phyloP scores from a whole-genome alignment of 345 rosid species.

The Xanthoceras sorbifolium region DNA sequence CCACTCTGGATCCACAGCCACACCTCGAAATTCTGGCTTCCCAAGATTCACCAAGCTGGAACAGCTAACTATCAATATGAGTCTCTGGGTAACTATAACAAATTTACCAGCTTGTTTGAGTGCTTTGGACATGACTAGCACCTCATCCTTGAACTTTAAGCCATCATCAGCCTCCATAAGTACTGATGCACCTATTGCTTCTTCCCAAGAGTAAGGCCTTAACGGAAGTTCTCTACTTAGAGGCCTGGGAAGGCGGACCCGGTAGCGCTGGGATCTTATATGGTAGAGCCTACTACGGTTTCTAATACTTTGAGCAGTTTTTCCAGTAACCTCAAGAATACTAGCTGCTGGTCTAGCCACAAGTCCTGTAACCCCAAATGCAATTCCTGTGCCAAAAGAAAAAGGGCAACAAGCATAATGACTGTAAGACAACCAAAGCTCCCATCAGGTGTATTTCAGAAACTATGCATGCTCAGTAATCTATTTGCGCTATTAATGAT shows the following conservation, averaged over 20 bases:
- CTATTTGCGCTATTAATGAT: neutral
- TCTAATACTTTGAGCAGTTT: constrained; percentile 93
- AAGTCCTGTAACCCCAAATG: constrained; percentile 87
- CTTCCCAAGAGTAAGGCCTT: constrained; percentile 89
- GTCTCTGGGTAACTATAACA: constrained; percentile 60
- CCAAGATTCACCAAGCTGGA: constrained; percentile 61
- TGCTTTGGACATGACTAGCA: constrained; percentile 62
- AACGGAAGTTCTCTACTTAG: constrained; percentile 79
- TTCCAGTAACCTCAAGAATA: constrained; percentile 90
- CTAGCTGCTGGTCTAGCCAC: constrained; percentile 97
- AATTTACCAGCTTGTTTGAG: constrained; percentile 75
- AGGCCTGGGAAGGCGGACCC: constrained; percentile 80
- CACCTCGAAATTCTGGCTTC: constrained; percentile 71
- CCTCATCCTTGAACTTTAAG: constrained; percentile 62
- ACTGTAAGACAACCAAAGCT: neutral
- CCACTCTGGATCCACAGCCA: constrained; percentile 69
- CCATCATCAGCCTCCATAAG: constrained; percentile 66
- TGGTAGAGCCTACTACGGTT: constrained; percentile 71
- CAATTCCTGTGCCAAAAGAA: constrained; percentile 54
- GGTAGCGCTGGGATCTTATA: constrained; percentile 51
- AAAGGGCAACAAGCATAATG: constrained; percentile 15
- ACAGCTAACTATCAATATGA: constrained; percentile 64
- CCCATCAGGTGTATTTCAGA: neutral
- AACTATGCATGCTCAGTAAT: neutral
- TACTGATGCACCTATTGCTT: constrained; percentile 78